Evolutionary conservation across 805 yeast species (phyloP), one percentile per base, ranked within the genome.

Genomic region (Metschnikowia chrysomelidarum): DNA sequence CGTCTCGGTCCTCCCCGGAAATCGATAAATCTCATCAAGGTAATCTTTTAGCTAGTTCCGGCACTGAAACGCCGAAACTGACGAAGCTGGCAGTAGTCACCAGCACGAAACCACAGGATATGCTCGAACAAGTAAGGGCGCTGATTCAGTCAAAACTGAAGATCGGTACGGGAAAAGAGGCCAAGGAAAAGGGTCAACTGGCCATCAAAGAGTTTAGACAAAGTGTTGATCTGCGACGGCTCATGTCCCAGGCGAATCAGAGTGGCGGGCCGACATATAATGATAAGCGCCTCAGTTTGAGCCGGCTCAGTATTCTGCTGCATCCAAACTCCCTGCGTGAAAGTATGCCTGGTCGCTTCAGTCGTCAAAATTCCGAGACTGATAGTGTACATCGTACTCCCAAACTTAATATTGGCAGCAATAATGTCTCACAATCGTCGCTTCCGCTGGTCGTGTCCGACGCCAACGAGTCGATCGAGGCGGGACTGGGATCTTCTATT

Each of bases 141-240:
- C 56, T 65, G 17, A 60, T 64, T 34, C 56, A 54, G 41, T 44
- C 61, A 17, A 62, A 63, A 37, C 30, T 51, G 13, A 51, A 47
- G 27, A 27, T 47, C 5, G 46, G 43, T 23, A 28, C 47, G 14
- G 36, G 44, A n/a, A 36, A 43, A 15, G 56, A 53, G 15, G 31
- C 47, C 11, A 21, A 34, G 10, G 39, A 37, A 17, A 53, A 50
- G 32, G 47, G 52, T 29, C 56, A 53, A 32, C 36, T 36, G 4
- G 49, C 60, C 13, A 26, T 64, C n/a, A 50, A 51, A 19, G 66
- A 58, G 27, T 51, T 66, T 26, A 50, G 71, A 34, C 62, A 61
- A 19, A 56, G 64, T 30, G 56, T 67, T 23, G 69, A 67, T 28
- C 57, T 46, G 57, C 58, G 61, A 31, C 43, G 64, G 14, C 43